Percentiles rank a stretch among this genome's conserved stretches.
Conservation (phyloP, 2,329 filamentous ascomycete species). For the Pseudocercospora eumusae region DNA sequence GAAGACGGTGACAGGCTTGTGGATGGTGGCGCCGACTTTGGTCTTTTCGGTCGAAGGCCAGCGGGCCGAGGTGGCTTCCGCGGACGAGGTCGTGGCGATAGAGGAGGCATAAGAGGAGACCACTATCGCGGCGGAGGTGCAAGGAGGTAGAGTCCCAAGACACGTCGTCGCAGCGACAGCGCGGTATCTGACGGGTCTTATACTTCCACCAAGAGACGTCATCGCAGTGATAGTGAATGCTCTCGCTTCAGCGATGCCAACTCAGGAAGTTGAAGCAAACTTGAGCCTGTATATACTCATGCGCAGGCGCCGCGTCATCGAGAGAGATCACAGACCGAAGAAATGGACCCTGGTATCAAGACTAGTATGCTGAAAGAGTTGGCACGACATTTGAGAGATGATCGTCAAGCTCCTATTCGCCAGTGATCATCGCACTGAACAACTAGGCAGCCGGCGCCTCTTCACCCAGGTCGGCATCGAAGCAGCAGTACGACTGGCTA, state of each 20-base stretch:
- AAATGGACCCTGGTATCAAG: too few species aligned
- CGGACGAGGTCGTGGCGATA: conserved; percentile 22
- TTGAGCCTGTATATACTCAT: neutral
- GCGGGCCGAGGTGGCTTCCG: conserved; percentile 22
- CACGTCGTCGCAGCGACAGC: neutral
- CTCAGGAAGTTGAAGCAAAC: neutral
- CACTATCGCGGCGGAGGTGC: conserved; percentile 25
- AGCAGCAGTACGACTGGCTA: neutral
- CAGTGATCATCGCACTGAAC: neutral
- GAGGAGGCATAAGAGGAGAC: conserved; percentile 28
- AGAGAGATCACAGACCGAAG: neutral
- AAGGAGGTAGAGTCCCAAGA: neutral
- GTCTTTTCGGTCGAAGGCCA: conserved; percentile 33
- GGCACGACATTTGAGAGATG: neutral
- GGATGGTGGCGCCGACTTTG: conserved; percentile 44
- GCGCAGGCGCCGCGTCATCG: neutral
- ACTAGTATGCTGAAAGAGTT: neutral
- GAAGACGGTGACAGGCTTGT: conserved; percentile 49
- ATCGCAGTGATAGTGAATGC: neutral
- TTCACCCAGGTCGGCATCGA: neutral
- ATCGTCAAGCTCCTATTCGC: neutral
- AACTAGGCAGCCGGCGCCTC: neutral
- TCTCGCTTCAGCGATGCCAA: neutral
- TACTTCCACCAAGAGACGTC: neutral
- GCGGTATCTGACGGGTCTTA: neutral